Base-by-base conservation (phyloP, 2,329 filamentous ascomycete genomes). In the Ophiocordyceps camponoti-saundersi region DNA sequence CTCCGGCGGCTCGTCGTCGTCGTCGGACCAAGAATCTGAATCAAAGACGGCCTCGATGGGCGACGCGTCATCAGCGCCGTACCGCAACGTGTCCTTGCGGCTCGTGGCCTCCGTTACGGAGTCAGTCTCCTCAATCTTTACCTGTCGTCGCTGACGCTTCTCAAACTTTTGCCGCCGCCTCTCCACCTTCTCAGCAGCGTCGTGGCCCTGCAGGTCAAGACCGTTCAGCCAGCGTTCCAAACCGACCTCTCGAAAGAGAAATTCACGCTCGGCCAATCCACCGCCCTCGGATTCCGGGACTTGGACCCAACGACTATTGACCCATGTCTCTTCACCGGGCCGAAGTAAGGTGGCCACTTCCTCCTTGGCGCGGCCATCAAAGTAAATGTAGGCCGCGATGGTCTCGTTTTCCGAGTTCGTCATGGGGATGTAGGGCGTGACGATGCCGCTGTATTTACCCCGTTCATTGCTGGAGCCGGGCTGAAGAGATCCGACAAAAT, bases 361-460 rank as follows among this genome's bases (percentile, higher is more conserved):
- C 62, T 98, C 92, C 63, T 98, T 98, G 50, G 78, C 77, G 51
- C 92, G 75, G 18, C 92, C 92, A 64, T 98, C 92, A 59, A 98
- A 98, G 68, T 98, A 98, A 56, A 98, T 96, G 64, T 98, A 98
- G 36, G 90, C 92, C 30, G 92, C 92, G 56, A 98, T 90, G 15
- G 92, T 98, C 68, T 98, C 92, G 64, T 95, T 95, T 48, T 87
- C 82, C 30, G 86, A 94, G 50, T 85, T 82, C 20, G 92, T 96
- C 67, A 95, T 79, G 46, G 92, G 86, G 52, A 90, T 83, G 65
- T 98, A 98, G 1, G 90, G 87, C 47, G 76, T 79, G 51, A 95
- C 73, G n/a, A 71, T 64, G 53, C 74, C 72, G 48, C 65, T 61
- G 53, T 64, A 66, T 53, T 68, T 71, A 30, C 66, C 65, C 40